Evolutionary conservation across 192 early-diverging fungal species (phyloP), one percentile per base, ranked within the genome.

Genomic region (Chytriomyces sp.): DNA sequence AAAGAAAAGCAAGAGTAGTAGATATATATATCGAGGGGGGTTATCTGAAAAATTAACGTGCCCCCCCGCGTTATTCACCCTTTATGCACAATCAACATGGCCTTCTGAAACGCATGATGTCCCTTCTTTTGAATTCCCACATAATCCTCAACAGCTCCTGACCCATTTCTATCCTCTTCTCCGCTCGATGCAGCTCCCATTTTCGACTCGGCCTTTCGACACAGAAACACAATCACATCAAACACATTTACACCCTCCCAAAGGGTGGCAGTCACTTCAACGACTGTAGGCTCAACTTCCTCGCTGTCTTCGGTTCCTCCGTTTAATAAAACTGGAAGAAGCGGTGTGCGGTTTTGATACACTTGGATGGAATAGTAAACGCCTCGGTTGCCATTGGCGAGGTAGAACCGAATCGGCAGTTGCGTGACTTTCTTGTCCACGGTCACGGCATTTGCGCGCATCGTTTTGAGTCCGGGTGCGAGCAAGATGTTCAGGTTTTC

Each of bases 221-320:
- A 73, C 72, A 73, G 45, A 63, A 73, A 73, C 26, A 73, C 72
- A 63, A 73, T 73, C 45, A 73, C 72, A 26, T 83, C 82, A 60
- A 83, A 83, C 44, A 73, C 77, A 67, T 83, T 83, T 1, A 83
- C 76, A 11, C 82, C 82, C 23, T 81, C 79, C 72, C 78, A 77
- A 26, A 83, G 23, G 16, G 45, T 47, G 6, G 75, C 82, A n/a
- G 73, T 47, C 66, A 77, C 77, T 76, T 83, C 82, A 28, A 65
- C 77, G 3, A 83, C 82, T 46, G 72, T 73, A 2, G 72, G 72
- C 46, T 73, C 72, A 11, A 16, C 11, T 16, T 73, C 72, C 9
- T 73, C 72, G 20, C 61, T 45, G 18, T 60, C 35, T 63, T 78
- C 47, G 9, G 64, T 53, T 66, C 82, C 60, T 50, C 79, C 74